A percentile compares a stretch with the other conserved stretches of the same genome.
Evolutionary conservation across 352 stramenopile species (phyloP).

Genomic region (Achlya hypogyna): DNA sequence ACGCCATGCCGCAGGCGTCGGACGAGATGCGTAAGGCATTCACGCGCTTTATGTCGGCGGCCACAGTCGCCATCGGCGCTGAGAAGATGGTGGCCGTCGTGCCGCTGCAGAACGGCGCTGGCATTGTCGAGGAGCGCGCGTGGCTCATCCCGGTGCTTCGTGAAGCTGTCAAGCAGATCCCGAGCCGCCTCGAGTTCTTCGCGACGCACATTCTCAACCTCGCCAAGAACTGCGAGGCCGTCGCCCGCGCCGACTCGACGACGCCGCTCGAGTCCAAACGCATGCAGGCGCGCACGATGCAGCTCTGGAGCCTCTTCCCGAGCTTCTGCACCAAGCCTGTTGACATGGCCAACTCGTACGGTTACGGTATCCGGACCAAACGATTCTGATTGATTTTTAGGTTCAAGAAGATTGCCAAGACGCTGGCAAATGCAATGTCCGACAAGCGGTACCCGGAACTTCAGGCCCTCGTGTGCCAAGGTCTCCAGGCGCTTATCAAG

Average conservation of each 20-base stretch:
- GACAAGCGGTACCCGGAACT: constrained; percentile 81
- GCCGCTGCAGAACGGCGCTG: constrained; percentile 53
- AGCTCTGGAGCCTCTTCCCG: constrained; percentile 76
- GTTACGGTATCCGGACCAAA: too few relatives aligned
- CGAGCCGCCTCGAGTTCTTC: constrained; percentile 69
- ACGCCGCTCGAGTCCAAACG: constrained; percentile 67
- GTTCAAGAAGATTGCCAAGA: constrained; percentile 83
- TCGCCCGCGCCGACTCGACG: constrained; percentile 47
- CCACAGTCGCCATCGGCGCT: constrained; percentile 54
- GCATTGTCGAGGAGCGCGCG: constrained; percentile 65
- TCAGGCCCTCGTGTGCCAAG: constrained; percentile 74
- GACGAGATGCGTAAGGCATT: constrained; percentile 54
- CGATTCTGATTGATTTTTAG: constrained; percentile 63
- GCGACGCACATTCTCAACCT: constrained; percentile 53
- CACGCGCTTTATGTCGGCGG: constrained; percentile 45
- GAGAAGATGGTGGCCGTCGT: constrained; percentile 64
- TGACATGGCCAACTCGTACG: too few relatives aligned
- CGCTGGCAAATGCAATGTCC: constrained; percentile 76
- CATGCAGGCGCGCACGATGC: constrained; percentile 64
- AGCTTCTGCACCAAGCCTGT: constrained; percentile 60
- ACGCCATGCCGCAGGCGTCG: constrained; percentile 46
- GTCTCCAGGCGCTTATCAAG: constrained; percentile 74
- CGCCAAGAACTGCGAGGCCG: constrained; percentile 59
- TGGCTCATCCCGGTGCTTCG: constrained; percentile 79
- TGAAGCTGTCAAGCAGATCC: constrained; percentile 42